Percentiles rank a stretch among this genome's conserved stretches.
Conservation (phyloP, 805 yeast species). For the Candida piceae region DNA sequence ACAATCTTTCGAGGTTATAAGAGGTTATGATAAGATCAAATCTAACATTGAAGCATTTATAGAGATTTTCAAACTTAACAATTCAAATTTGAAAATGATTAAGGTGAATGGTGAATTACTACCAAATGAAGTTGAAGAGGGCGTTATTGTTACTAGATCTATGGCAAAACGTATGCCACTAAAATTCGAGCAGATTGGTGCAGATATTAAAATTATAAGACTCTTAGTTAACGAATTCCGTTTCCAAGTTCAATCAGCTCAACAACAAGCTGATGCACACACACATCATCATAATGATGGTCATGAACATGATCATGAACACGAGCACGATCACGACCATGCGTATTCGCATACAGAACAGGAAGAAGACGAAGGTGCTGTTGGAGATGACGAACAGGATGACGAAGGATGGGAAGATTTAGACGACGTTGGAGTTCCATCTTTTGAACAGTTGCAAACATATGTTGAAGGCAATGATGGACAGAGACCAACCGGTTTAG, state of each 20-base stretch:
- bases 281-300: too few species aligned
- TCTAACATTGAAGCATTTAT: conserved; percentile 67
- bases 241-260: conserved; percentile 44
- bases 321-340: conserved; percentile 1
- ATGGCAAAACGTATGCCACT: conserved; percentile 66
- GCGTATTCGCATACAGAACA: too few species aligned
- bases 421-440: conserved; percentile 59
- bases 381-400: conserved; percentile 36
- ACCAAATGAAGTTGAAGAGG: conserved; percentile 45
- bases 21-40: conserved; percentile 71
- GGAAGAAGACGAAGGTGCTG: too few species aligned
- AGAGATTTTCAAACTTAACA: conserved; percentile 56
- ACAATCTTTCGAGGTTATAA: conserved; percentile 68
- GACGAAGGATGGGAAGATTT: conserved; percentile 74
- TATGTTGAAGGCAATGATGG: conserved; percentile 42
- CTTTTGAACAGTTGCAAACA: conserved; percentile 56
- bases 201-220: conserved; percentile 67
- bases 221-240: conserved; percentile 64
- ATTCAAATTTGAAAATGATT: conserved; percentile 44
- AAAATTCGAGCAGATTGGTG: conserved; percentile 59
- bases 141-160: conserved; percentile 78
- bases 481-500: conserved; percentile 26
- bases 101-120: conserved; percentile 74
- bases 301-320: conserved; percentile 14
- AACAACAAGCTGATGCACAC: conserved; percentile 37